These are phyloP conservation scores for Primulina tabacum DNA, from an alignment of 257 asterid species.

Conservation along the genomic window DNA sequence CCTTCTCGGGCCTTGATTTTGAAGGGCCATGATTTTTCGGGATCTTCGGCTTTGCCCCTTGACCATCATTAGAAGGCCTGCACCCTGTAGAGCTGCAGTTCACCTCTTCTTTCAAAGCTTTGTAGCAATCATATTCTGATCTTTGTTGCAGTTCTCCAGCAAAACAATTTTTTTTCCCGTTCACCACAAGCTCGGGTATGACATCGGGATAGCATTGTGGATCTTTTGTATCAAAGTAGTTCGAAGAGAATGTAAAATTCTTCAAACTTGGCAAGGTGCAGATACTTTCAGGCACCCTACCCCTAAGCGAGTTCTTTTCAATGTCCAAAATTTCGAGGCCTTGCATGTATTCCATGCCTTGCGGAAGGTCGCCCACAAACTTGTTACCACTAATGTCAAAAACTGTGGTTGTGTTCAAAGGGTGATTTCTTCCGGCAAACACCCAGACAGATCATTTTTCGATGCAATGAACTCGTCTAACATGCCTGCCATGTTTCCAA, in stretches of 20 bases:
- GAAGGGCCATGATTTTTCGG: constrained; percentile 16
- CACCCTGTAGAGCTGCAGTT: constrained; percentile 49
- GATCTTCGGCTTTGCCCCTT: constrained; percentile 23
- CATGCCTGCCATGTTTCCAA: constrained; percentile 60
- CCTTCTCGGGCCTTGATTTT: constrained; percentile 9
- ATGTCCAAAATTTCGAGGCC: constrained; percentile 36
- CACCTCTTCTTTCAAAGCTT: constrained; percentile 39
- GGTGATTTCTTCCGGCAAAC: constrained; percentile 70
- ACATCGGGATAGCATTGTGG: constrained; percentile 25
- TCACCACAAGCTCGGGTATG: constrained; percentile 25
- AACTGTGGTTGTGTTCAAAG: constrained; percentile 37
- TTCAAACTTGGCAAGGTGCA: constrained; percentile 53
- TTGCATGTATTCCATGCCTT: constrained; percentile 46
- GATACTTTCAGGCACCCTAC: constrained; percentile 49
- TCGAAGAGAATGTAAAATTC: constrained; percentile 39
- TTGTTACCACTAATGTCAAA: constrained; percentile 55
- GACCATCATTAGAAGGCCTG: constrained; percentile 24
- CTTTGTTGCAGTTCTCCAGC: constrained; percentile 38
- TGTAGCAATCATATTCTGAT: constrained; percentile 41
- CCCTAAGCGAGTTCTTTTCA: constrained; percentile 44
- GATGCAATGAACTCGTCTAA: constrained; percentile 51
- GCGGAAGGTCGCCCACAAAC: constrained; percentile 57
- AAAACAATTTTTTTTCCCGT: constrained; percentile 58
- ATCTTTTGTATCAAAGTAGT: constrained; percentile 48
- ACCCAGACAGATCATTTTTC: constrained; percentile 57